A percentile compares a stretch with the other conserved stretches of the same genome.
These are phyloP conservation scores for Bacidia gigantensis DNA, from an alignment of 495 filamentous ascomycete species.

Conservation along the genomic window DNA sequence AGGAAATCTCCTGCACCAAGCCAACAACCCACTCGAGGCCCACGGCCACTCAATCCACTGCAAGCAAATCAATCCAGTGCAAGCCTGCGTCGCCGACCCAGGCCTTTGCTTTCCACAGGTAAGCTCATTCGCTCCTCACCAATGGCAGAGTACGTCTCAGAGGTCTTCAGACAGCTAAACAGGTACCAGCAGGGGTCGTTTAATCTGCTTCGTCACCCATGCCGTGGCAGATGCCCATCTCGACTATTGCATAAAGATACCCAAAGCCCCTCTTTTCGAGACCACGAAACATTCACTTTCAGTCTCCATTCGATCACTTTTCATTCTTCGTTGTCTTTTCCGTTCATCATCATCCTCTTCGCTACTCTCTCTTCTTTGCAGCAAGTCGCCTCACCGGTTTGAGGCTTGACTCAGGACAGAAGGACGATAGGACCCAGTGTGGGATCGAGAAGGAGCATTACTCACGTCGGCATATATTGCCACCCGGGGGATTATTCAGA, in stretches of 20 bases:
- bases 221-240: constrained; percentile 12
- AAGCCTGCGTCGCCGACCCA: constrained; percentile 1
- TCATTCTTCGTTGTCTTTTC: not conserved
- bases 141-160: constrained; percentile 7
- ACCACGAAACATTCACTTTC: constrained; percentile 12
- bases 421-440: not conserved
- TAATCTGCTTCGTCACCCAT: constrained; percentile 15
- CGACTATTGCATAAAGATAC: constrained; percentile 12
- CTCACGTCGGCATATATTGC: not conserved
- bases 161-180: constrained; percentile 14
- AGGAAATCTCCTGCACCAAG: not conserved
- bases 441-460: not conserved
- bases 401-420: constrained; percentile 5
- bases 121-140: constrained; percentile 10
- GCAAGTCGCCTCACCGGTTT: constrained; percentile 17
- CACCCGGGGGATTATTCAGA: not conserved
- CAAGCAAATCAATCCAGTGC: constrained; percentile 1
- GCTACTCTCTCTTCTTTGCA: constrained; percentile 1
- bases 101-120: not conserved
- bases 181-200: constrained; percentile 9
- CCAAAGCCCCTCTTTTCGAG: constrained; percentile 5
- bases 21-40: constrained; percentile 6
- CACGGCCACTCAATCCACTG: not conserved
- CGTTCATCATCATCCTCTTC: not conserved
- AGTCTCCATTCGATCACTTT: not conserved